Base-by-base conservation (phyloP, 495 filamentous ascomycete species). In the Penicillium macrosclerotiorum region DNA sequence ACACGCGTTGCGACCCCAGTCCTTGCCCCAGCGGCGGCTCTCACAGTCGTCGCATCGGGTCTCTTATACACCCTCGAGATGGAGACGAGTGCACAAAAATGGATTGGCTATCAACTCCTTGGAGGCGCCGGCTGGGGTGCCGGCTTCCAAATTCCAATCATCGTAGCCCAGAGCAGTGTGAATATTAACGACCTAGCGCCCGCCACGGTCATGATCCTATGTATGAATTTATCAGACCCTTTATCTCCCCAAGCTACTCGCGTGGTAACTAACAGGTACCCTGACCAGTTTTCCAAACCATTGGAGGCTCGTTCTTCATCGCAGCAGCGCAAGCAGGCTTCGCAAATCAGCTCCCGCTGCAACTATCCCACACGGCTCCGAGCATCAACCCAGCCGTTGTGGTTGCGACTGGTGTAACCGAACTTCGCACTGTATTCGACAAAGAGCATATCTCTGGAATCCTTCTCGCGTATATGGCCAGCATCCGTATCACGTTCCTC, bases 31-130 rank as follows among this genome's bases (percentile, higher is more conserved):
- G 52, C 27, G 13, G 32, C 29, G 5, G 35, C 27, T n/a, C 26
- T 56, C 4, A 30, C 13, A 16, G 45, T 39, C 13, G 62, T 90
- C 42, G 88, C 84, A 17, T 67, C 67, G 14, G 88, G 84, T 0
- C 51, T 79, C 5, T 26, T 75, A 11, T 65, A 60, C 37, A 65
- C 62, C 9, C 47, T 69, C 13, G 45, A 59, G 8, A 48, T 64
- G 16, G 44, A 45, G 20, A 63, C 52, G 19, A 20, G 33, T 8
- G n/a, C 45, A 13, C 48, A 37, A 22, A 55, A 62, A 27, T 73
- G 65, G 64, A 64, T 71, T 30, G 71, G 72, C 1, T 73, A 71
- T 44, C 68, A 72, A 51, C 44, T 66, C 12, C 19, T 75, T 18
- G 37, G 49, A 11, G 71, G 69, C 7, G n/a, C 59, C 29, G 67